Conservation (phyloP, 2,329 filamentous ascomycete species). For the Pseudogymnoascus sp. region DNA sequence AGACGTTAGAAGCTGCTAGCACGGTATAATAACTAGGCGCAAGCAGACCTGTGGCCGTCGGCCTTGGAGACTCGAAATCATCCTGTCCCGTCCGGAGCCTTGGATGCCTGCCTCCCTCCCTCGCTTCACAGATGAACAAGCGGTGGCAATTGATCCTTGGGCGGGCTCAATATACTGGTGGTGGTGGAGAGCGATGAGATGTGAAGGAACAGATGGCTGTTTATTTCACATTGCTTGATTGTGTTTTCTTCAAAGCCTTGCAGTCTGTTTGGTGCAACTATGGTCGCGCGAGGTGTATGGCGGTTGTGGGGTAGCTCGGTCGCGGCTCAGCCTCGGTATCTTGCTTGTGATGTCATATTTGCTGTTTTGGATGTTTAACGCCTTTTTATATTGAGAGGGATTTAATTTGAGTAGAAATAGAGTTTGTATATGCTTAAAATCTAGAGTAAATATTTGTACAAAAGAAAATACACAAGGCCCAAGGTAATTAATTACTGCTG, state of each 20-base stretch:
- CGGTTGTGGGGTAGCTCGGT: neutral
- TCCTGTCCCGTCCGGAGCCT: neutral
- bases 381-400: neutral
- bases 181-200: neutral
- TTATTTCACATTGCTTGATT: constrained; percentile 5
- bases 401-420: neutral
- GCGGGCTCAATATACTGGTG: neutral
- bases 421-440: neutral
- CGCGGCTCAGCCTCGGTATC: constrained; percentile 2
- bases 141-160: neutral
- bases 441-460: neutral
- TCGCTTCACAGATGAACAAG: neutral
- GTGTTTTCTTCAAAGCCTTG: neutral
- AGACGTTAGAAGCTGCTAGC: neutral
- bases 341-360: constrained; percentile 5
- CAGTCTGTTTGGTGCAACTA: neutral
- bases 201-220: neutral
- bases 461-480: neutral
- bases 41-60: neutral
- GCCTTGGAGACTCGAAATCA: neutral
- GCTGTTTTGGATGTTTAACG: neutral
- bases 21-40: no score
- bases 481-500: neutral
- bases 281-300: neutral
- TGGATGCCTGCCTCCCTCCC: neutral